Evolutionary conservation across 2,329 filamentous ascomycete species (phyloP), one percentile per base, ranked within the genome.

Genomic region (Xylariaceae sp.): DNA sequence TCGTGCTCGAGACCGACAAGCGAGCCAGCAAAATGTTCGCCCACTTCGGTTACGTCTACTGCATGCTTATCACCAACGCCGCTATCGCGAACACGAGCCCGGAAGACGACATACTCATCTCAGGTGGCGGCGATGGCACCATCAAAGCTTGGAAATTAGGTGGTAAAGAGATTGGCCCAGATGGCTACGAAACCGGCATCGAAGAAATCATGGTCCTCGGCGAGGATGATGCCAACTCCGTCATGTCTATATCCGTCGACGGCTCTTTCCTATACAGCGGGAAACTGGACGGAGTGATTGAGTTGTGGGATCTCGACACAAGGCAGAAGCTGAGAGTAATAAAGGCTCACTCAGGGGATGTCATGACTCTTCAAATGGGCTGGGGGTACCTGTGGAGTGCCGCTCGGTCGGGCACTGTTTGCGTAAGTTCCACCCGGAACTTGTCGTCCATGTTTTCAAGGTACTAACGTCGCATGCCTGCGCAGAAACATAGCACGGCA

Each of bases 301-400:
- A 97, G 59, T 78, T 98, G 9, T 98, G 94, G 90, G 94, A 98
- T 59, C 72, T 98, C 11, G 90, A 97, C 58, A 97, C 92, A 0
- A 81, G 84, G 38, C 92, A 98, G 63, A 81, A 92, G 34, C 73
- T 98, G 31, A 76, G 92, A 41, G 88, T 87, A 13, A 83, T 98
- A 56, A 88, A 85, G 56, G 80, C 83, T 1, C 84, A 88, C 51
- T 78, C 77, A 23, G 82, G 81, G 30, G 88, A 97, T 59, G 78
- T 97, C 34, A 88, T 94, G 70, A 83, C 88, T 1, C 70, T 97
- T 30, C 83, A 88, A 48, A 83, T 96, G 62, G 83, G 85, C 16
- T 88, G 86, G 65, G 88, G 88, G 0, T 83, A 84, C 46, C 70
- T 96, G 6, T 92, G 92, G 67, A 90, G 85, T 50, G 89, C 85